Base-by-base conservation (phyloP, 208 protist genomes). In the Borovskyia barvae region DNA sequence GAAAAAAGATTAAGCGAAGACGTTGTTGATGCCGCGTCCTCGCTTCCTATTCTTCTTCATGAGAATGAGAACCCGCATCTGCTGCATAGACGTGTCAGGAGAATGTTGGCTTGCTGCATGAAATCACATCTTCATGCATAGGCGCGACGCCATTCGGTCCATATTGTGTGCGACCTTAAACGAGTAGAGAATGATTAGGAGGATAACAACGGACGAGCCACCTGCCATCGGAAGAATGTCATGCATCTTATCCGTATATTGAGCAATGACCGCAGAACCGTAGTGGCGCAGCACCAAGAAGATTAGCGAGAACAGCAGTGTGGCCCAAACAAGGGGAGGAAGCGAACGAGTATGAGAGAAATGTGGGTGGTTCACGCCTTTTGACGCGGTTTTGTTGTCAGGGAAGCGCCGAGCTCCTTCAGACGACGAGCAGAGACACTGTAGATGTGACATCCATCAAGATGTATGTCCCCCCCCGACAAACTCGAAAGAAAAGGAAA, bases 341-440 rank as follows among this genome's bases (percentile, higher is more conserved):
- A n/a, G 75, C 53, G n/a, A 81, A 66, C 20, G 43, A 53, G 47
- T 75, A 80, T n/a, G 80, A 87, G 60, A 93, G 78, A 55, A 93
- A 85, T 82, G 89, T 93, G 26, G 32, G 37, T 20, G 19, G 24
- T 48, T 9, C 36, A 19, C 24, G 14, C 28, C n/a, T 33, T 3
- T 62, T 55, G 14, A 9, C 17, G 17, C 24, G 8, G 17, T 53
- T 2, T 7, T 51, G 17, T 46, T 33, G 19, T 25, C 3, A 25
- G 35, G 19, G 14, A 32, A 5, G 3, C 29, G 14, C 2, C 11
- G n/a, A n/a, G n/a, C n/a, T n/a, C n/a, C 35, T 39, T 15, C 14
- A 39, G 11, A 14, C 35, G 14, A 39, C 35, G 11, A 39, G 14
- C 35, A 39, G 14, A n/a, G 35, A 14, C 14, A 14, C 8, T 39